These are phyloP conservation scores for Backusella sp. DNA, from an alignment of 192 early-diverging fungal species.

Conservation along the genomic window DNA sequence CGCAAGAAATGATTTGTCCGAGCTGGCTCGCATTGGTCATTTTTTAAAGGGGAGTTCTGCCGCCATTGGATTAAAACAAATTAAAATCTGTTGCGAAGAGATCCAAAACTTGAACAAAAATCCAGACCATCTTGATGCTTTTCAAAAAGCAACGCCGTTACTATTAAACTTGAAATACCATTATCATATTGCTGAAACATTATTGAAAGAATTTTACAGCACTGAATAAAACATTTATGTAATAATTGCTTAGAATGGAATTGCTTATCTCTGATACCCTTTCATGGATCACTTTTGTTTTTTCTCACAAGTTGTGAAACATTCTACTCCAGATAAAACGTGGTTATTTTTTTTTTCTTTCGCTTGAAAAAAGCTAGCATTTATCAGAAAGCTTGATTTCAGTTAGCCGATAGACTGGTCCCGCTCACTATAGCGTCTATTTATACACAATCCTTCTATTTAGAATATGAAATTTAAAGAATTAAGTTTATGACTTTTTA, in stretches of 20 bases:
- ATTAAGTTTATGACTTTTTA: no score
- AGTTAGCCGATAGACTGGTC: no score
- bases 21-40: slow-evolving; percentile 80
- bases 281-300: not conserved
- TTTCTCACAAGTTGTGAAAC: no score
- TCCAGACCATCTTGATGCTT: slow-evolving; percentile 57
- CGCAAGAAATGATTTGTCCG: slow-evolving; percentile 54
- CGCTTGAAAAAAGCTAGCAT: no score
- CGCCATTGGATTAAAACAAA: slow-evolving; percentile 75
- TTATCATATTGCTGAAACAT: slow-evolving; percentile 66
- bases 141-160: slow-evolving; percentile 48
- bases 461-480: no score
- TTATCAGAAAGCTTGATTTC: no score
- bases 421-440: no score
- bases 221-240: not conserved
- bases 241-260: not conserved
- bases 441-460: no score
- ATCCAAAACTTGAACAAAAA: slow-evolving; percentile 78
- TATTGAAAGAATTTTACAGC: slow-evolving; percentile 67
- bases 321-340: no score
- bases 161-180: slow-evolving; percentile 59
- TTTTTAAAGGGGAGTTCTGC: slow-evolving; percentile 92
- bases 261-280: not conserved
- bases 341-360: no score
- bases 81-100: slow-evolving; percentile 80